Percentiles rank a stretch among this genome's conserved stretches.
Conservation (phyloP, 2,329 filamentous ascomycete genomes). For the Didymella lethalis region DNA sequence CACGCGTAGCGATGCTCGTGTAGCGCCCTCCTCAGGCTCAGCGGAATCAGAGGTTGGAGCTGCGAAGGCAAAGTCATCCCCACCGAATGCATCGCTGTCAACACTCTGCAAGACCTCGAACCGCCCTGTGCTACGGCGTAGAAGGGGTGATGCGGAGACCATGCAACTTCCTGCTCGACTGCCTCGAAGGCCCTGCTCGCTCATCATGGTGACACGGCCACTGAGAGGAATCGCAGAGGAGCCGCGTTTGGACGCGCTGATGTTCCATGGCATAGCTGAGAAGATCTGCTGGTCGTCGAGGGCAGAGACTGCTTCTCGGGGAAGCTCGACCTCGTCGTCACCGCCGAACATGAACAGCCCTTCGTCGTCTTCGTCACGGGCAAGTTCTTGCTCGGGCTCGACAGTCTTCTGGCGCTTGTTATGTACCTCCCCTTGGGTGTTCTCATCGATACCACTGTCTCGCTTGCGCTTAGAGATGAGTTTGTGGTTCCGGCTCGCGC, state of each 20-base stretch:
- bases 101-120: constrained; percentile 42
- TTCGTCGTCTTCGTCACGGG: constrained; percentile 49
- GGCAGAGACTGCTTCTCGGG: constrained; percentile 70
- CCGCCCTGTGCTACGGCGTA: constrained; percentile 56
- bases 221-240: constrained; percentile 56
- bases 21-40: constrained; percentile 12
- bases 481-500: constrained; percentile 40
- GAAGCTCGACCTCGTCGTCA: constrained; percentile 70
- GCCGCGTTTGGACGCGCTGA: constrained; percentile 62
- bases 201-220: constrained; percentile 52
- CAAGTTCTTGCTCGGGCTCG: constrained; percentile 45
- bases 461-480: constrained; percentile 45
- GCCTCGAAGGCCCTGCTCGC: constrained; percentile 49
- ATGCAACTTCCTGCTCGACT: constrained; percentile 56
- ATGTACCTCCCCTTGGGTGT: constrained; percentile 44
- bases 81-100: constrained; percentile 37
- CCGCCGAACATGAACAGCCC: constrained; percentile 36
- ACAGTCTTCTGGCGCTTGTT: constrained; percentile 44
- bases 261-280: constrained; percentile 74
- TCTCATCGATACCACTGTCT: constrained; percentile 47
- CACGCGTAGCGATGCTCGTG: constrained; percentile 52
- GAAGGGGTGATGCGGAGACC: constrained; percentile 67
- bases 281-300: constrained; percentile 73
- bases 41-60: constrained; percentile 33
- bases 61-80: constrained; percentile 29